Percentiles rank a stretch among this genome's conserved stretches.
Evolutionary conservation across 2,329 filamentous ascomycete genomes (phyloP).

Genomic region (Fusarium pseudonygamai): DNA sequence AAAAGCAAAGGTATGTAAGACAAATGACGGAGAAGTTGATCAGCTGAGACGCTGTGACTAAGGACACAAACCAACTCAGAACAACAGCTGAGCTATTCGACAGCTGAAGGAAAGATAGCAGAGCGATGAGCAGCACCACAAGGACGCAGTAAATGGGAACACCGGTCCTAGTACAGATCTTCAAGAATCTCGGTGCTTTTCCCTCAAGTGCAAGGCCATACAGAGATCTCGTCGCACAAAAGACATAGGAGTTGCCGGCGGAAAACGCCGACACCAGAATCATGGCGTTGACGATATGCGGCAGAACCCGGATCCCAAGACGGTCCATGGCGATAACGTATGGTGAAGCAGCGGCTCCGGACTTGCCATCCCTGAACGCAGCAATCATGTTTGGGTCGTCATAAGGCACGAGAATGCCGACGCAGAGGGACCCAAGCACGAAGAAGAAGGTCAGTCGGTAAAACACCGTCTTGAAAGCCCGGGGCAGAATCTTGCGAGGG

Average conservation of each 20-base stretch:
- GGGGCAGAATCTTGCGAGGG: slow-evolving; percentile 74
- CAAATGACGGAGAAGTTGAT: slow-evolving; percentile 78
- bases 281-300: slow-evolving; percentile 78
- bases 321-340: slow-evolving; percentile 75
- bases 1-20: slow-evolving; percentile 76
- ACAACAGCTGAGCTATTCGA: slow-evolving; percentile 72
- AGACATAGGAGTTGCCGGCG: slow-evolving; percentile 72
- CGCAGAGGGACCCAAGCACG: slow-evolving; percentile 75
- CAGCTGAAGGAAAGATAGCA: slow-evolving; percentile 79
- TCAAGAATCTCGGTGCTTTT: slow-evolving; percentile 70
- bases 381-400: slow-evolving; percentile 69
- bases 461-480: slow-evolving; percentile 81
- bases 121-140: slow-evolving; percentile 71
- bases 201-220: slow-evolving; percentile 75
- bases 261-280: slow-evolving; percentile 73
- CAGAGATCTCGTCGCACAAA: slow-evolving; percentile 74
- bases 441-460: slow-evolving; percentile 82
- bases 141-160: slow-evolving; percentile 79
- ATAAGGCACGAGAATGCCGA: slow-evolving; percentile 77
- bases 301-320: slow-evolving; percentile 69
- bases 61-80: slow-evolving; percentile 75
- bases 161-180: slow-evolving; percentile 68
- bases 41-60: slow-evolving; percentile 76
- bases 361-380: slow-evolving; percentile 66
- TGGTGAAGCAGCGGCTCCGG: slow-evolving; percentile 75